A percentile compares a stretch with the other conserved stretches of the same genome.
phyloP scores from a whole-genome alignment of 495 filamentous ascomycete genomes.

The Aspergillus conjunctus region DNA sequence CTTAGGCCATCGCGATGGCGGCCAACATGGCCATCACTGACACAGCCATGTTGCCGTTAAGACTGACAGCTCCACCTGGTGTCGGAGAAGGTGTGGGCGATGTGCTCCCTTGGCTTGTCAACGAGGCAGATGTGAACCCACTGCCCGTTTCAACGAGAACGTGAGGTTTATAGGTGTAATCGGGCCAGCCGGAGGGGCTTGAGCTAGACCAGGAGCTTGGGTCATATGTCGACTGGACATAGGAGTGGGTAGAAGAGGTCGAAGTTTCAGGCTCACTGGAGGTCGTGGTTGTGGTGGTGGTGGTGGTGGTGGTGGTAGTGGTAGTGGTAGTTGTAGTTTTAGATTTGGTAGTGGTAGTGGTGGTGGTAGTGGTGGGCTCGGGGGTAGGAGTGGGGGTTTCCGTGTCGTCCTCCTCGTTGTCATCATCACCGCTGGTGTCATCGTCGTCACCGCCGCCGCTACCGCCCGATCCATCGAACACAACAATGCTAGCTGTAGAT shows the following conservation, averaged over 20 bases:
- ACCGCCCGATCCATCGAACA: slow-evolving; percentile 51
- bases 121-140: slow-evolving; percentile 3
- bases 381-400: slow-evolving; percentile 15
- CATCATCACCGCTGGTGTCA: slow-evolving; percentile 34
- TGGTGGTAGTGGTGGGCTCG: slow-evolving; percentile 19
- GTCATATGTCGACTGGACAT: slow-evolving; percentile 30
- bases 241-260: slow-evolving; percentile 28
- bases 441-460: slow-evolving; percentile 21
- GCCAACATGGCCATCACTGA: slow-evolving; percentile 15
- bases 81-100: slow-evolving; percentile 15
- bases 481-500: slow-evolving; percentile 66
- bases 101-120: slow-evolving; percentile 10
- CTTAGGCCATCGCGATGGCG: slow-evolving; percentile 16
- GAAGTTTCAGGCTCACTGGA: slow-evolving; percentile 23
- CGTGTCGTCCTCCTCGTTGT: slow-evolving; percentile 7
- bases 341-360: slow-evolving; percentile 23
- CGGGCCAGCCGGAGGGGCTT: slow-evolving; percentile 26
- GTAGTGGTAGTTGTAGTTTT: slow-evolving; percentile 19
- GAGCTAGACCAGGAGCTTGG: slow-evolving; percentile 28
- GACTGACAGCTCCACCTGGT: slow-evolving; percentile 14
- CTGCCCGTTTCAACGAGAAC: slow-evolving; percentile 34
- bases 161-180: slow-evolving; percentile 40
- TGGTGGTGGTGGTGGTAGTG: slow-evolving; percentile 22
- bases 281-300: slow-evolving; percentile 20
- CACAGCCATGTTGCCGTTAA: slow-evolving; percentile 9